Conservation (phyloP, 768 basidiomycete species). For the Megacollybia marginata region DNA sequence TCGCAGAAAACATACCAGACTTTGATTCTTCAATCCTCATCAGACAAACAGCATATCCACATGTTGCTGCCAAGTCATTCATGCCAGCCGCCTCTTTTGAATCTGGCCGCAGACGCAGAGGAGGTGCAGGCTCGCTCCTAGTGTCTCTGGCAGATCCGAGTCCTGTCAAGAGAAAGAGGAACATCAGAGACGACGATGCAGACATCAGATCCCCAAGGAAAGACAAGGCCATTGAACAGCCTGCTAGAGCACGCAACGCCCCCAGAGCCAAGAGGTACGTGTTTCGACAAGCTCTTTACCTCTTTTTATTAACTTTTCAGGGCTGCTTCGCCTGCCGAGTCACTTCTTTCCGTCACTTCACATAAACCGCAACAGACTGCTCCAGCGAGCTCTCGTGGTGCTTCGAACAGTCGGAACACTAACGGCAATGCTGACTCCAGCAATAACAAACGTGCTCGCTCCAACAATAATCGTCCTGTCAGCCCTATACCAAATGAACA, state of each 20-base stretch:
- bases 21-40: constrained; percentile 52
- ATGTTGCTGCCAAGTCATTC: constrained; percentile 62
- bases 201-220: constrained; percentile 63
- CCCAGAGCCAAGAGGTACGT: constrained; percentile 53
- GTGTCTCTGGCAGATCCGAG: constrained; percentile 49
- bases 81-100: constrained; percentile 57
- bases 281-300: constrained; percentile 10
- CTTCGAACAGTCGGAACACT: constrained; percentile 6
- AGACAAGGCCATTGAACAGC: constrained; percentile 40
- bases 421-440: constrained; percentile 8
- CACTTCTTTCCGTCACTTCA: constrained; percentile 63
- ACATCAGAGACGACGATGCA: constrained; percentile 54
- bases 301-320: constrained; percentile 21
- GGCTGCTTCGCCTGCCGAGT: constrained; percentile 64
- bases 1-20: constrained; percentile 57
- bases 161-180: constrained; percentile 59
- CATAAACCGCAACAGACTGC: constrained; percentile 38
- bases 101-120: constrained; percentile 55
- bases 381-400: constrained; percentile 21
- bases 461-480: constrained; percentile 26
- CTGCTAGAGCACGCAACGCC: constrained; percentile 43
- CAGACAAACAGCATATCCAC: constrained; percentile 67
- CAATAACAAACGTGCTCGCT: constrained; percentile 38
- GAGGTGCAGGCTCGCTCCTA: constrained; percentile 47
- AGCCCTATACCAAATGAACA: constrained; percentile 34